These are phyloP conservation scores for Euphorbia schlechtendalii DNA, from an alignment of 441 rosid genomes.

Conservation along the genomic window DNA sequence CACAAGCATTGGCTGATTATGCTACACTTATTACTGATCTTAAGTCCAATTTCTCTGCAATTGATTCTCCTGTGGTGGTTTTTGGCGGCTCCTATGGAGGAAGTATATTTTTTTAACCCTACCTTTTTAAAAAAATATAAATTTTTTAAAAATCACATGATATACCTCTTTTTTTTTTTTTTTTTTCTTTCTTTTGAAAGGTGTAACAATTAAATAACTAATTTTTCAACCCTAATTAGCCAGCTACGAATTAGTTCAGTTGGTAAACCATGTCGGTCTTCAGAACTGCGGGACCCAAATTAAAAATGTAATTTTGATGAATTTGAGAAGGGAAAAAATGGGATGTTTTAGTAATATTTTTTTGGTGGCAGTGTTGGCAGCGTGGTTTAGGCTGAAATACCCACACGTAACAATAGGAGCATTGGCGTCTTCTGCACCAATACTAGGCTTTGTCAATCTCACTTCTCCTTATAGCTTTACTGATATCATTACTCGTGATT, in stretches of 20 bases:
- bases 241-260: too few species aligned
- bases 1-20: constrained; percentile 59
- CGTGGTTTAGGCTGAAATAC: constrained; percentile 64
- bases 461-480: constrained; percentile 49
- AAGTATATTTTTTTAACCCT: constrained; percentile 31
- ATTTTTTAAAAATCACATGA: too few species aligned
- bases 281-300: too few species aligned
- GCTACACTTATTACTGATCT: constrained; percentile 43
- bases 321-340: too few species aligned
- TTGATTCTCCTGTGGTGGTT: constrained; percentile 56
- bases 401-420: constrained; percentile 60
- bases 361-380: constrained; percentile 68
- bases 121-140: too few species aligned
- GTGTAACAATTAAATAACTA: too few species aligned
- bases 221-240: too few species aligned
- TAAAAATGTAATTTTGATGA: too few species aligned
- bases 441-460: constrained; percentile 43
- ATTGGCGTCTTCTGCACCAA: constrained; percentile 64
- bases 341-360: too few species aligned
- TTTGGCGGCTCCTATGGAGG: constrained; percentile 76
- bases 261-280: too few species aligned
- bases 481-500: constrained; percentile 42
- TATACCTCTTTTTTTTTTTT: too few species aligned
- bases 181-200: too few species aligned
- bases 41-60: constrained; percentile 47